Conservation (phyloP, 768 basidiomycete species). For the Exsudoporus frostii region DNA sequence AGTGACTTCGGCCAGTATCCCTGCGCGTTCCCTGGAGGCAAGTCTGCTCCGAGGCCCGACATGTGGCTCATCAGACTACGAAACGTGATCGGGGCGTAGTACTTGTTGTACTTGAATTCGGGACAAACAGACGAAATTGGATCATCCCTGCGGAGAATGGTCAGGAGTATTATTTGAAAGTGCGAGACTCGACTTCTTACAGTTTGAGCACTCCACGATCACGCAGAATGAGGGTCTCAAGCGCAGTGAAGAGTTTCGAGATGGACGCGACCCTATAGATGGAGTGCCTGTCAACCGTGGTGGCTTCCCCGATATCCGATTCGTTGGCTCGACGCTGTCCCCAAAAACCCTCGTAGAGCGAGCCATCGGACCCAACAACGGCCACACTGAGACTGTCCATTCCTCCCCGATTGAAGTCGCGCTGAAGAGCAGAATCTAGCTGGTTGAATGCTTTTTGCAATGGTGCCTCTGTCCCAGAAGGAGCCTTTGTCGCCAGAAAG, state of each 20-base stretch:
- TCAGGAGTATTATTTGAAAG: not conserved
- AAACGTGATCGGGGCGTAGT: slow-evolving; percentile 34
- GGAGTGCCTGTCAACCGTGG: slow-evolving; percentile 38
- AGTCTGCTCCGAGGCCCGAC: slow-evolving; percentile 32
- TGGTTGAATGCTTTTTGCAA: slow-evolving; percentile 6
- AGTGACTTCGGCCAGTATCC: slow-evolving; percentile 40
- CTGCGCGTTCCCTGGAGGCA: slow-evolving; percentile 33
- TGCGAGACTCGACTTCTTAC: slow-evolving; percentile 19
- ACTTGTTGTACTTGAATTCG: slow-evolving; percentile 20
- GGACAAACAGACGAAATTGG: slow-evolving; percentile 36
- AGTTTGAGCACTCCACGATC: slow-evolving; percentile 42
- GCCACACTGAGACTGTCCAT: slow-evolving; percentile 52
- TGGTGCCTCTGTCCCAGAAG: slow-evolving; percentile 10
- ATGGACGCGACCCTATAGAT: slow-evolving; percentile 53
- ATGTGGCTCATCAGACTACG: slow-evolving; percentile 44
- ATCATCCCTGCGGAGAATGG: slow-evolving; percentile 39
- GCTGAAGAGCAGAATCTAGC: slow-evolving; percentile 8
- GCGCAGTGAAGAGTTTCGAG: slow-evolving; percentile 47
- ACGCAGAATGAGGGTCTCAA: slow-evolving; percentile 48
- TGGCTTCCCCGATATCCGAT: slow-evolving; percentile 19
- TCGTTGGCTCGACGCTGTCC: slow-evolving; percentile 46
- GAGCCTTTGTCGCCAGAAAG: slow-evolving; percentile 10
- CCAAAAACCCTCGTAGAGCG: slow-evolving; percentile 44
- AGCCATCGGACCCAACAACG: slow-evolving; percentile 43
- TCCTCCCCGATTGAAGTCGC: slow-evolving; percentile 28